Conservation (phyloP, 768 basidiomycete species). For the Lepiota venenata region DNA sequence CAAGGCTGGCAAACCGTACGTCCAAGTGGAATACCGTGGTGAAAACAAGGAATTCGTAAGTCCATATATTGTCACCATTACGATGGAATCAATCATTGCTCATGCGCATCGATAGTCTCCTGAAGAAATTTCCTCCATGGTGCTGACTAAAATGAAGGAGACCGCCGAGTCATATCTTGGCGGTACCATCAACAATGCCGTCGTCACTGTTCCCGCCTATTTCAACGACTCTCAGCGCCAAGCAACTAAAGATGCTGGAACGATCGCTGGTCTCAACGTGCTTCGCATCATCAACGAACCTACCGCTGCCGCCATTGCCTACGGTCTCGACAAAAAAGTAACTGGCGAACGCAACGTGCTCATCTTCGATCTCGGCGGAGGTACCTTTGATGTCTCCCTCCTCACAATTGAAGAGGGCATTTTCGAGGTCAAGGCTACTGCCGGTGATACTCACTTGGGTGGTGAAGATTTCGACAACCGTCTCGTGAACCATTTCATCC, state of each 20-base stretch:
- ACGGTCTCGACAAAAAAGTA: constrained; percentile 96
- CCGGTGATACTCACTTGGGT: constrained; percentile 97
- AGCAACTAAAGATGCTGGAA: constrained; percentile 97
- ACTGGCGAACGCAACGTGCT: constrained; percentile 90
- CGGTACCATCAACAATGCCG: constrained; percentile 78
- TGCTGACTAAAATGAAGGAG: constrained; percentile 98
- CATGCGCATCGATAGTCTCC: constrained; percentile 56
- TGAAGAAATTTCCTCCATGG: constrained; percentile 98
- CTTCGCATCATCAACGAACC: constrained; percentile 99
- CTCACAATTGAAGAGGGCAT: constrained; percentile 96
- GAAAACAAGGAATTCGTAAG: constrained; percentile 92
- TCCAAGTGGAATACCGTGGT: constrained; percentile 88
- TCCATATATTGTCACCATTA: constrained; percentile 15
- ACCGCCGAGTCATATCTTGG: constrained; percentile 96
- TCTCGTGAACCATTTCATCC: constrained; percentile 94
- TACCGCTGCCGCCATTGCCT: constrained; percentile 96
- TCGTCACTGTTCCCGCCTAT: constrained; percentile 96
- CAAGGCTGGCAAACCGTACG: constrained; percentile 86
- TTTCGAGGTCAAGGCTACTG: constrained; percentile 97
- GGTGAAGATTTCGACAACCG: constrained; percentile 99
- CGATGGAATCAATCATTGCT: background rate
- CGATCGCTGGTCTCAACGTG: constrained; percentile 91
- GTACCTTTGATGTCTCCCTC: constrained; percentile 97
- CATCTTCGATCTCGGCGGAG: constrained; percentile 98
- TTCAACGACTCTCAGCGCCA: constrained; percentile 99